A percentile compares a stretch with the other conserved stretches of the same genome.
phyloP scores from a whole-genome alignment of 768 basidiomycete species.

The Tylopilus sp. region DNA sequence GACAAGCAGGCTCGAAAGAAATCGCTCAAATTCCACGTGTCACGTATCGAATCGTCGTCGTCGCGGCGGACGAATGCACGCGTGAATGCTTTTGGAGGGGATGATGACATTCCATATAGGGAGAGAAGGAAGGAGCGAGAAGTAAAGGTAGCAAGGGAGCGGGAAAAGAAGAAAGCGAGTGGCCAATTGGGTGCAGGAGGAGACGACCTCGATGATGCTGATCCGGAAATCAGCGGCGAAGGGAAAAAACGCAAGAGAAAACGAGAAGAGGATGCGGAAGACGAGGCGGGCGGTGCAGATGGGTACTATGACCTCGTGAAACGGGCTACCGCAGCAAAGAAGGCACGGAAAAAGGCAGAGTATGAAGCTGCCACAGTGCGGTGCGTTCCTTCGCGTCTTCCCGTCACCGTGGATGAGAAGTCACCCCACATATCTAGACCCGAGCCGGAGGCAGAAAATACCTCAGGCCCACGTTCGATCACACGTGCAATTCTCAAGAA shows the following conservation, averaged over 20 bases:
- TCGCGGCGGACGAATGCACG: constrained; percentile 74
- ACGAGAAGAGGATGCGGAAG: constrained; percentile 39
- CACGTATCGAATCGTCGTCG: constrained; percentile 81
- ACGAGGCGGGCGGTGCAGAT: constrained; percentile 49
- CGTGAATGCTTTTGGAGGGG: constrained; percentile 71
- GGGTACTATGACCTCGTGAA: constrained; percentile 94
- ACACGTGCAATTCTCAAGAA: constrained; percentile 92
- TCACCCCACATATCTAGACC: constrained; percentile 22
- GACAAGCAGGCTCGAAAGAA: constrained; percentile 84
- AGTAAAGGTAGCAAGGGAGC: constrained; percentile 47
- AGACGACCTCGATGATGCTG: constrained; percentile 62
- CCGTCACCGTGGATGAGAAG: constrained; percentile 5
- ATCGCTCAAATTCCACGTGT: constrained; percentile 88
- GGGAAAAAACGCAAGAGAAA: constrained; percentile 39
- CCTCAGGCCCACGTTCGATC: constrained; percentile 79
- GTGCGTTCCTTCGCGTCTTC: constrained; percentile 38
- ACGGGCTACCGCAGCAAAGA: constrained; percentile 63
- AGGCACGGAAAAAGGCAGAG: constrained; percentile 75
- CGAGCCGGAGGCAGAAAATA: constrained; percentile 36
- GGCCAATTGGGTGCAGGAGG: constrained; percentile 47
- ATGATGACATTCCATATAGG: constrained; percentile 92
- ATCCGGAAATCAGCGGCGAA: constrained; percentile 36
- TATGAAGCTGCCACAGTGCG: constrained; percentile 66
- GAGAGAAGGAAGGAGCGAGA: constrained; percentile 68
- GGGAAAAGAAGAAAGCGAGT: constrained; percentile 34